A percentile compares a stretch with the other conserved stretches of the same genome.
phyloP scores from a whole-genome alignment of 129 eudicot genomes.

The Escallonia herrerae region DNA sequence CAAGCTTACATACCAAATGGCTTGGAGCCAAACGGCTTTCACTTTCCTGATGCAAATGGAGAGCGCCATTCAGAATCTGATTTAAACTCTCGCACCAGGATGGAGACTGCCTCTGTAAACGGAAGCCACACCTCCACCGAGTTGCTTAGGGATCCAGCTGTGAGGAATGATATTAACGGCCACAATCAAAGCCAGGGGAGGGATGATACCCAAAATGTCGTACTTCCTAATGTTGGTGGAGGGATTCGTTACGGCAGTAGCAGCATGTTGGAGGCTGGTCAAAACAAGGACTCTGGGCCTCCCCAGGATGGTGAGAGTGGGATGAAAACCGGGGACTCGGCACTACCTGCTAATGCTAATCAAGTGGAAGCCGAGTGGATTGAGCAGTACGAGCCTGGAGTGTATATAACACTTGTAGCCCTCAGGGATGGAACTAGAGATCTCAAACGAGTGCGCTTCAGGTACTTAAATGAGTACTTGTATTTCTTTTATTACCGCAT shows the following conservation, averaged over 20 bases:
- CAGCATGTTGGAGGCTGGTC: conserved; percentile 25
- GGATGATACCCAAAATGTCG: conserved; percentile 35
- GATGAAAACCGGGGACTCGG: conserved; percentile 33
- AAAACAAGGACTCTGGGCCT: conserved; percentile 20
- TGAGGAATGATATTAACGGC: conserved; percentile 24
- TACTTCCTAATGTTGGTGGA: conserved; percentile 36
- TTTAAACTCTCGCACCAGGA: conserved; percentile 25
- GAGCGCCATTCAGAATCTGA: conserved; percentile 31
- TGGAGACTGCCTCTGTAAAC: conserved; percentile 22
- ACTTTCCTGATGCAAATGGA: conserved; percentile 35
- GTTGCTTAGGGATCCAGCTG: conserved; percentile 25
- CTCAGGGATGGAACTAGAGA: conserved; percentile 92
- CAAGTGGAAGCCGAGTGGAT: conserved; percentile 95
- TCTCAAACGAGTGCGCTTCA: conserved; percentile 98
- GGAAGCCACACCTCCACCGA: conserved; percentile 30
- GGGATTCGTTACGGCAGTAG: conserved; percentile 37
- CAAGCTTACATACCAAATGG: conserved; percentile 43
- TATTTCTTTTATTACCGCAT: not conserved
- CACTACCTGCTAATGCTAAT: conserved; percentile 26
- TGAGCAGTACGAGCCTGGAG: conserved; percentile 98
- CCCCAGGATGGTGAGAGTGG: conserved; percentile 46
- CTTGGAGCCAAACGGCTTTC: conserved; percentile 43
- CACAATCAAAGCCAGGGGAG: conserved; percentile 23
- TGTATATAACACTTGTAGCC: conserved; percentile 85
- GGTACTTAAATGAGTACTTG: conserved; percentile 30